Evolutionary conservation across 2,329 filamentous ascomycete genomes (phyloP), one percentile per base, ranked within the genome.

Genomic region (Coleophoma crateriformis): DNA sequence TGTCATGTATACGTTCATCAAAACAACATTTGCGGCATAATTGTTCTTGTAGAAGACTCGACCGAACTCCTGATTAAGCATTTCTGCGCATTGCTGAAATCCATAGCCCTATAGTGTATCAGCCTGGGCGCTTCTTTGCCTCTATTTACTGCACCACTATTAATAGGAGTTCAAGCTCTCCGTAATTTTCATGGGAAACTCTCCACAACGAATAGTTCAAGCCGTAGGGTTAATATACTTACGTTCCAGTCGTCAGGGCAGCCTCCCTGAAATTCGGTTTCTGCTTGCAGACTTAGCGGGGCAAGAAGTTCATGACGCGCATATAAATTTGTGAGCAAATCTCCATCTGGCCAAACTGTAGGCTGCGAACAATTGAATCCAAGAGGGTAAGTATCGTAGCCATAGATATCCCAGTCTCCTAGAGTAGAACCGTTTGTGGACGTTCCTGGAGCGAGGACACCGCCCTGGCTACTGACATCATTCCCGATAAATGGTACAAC

Each of bases 41-140:
- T 81, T 74, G 54, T 88, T 87, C 72, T 90, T 91, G 66, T 88
- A 87, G 61, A 89, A 87, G 0, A 91, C 81, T 12, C 86, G 52
- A 12, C 85, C 81, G 53, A 88, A 88, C 55, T 89, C 84, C 12
- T 82, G 71, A 54, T 85, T 85, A 7, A 87, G 68, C 4, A 90
- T 71, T 4, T 72, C 69, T 2, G 76, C 71, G 57, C 88, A 91
- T 45, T 81, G 71, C 3, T 79, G 20, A 33, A 22, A 41, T 5
- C 46, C 38, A 7, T 15, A 39, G 3, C 14, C 38, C 38, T 22
- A 12, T 11, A 20, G 15, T 40, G 20, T n/a, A 19, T 40, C 19
- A 19, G 19, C 19, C 19, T 19, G 19, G 19, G 19, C 19, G 2
- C 3, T 19, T 19, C 19, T 19, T 19, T 19, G 19, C 19, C 19